Evolutionary conservation across 208 protist genomes (phyloP).

Genomic region (Trichomonas gallinae): DNA sequence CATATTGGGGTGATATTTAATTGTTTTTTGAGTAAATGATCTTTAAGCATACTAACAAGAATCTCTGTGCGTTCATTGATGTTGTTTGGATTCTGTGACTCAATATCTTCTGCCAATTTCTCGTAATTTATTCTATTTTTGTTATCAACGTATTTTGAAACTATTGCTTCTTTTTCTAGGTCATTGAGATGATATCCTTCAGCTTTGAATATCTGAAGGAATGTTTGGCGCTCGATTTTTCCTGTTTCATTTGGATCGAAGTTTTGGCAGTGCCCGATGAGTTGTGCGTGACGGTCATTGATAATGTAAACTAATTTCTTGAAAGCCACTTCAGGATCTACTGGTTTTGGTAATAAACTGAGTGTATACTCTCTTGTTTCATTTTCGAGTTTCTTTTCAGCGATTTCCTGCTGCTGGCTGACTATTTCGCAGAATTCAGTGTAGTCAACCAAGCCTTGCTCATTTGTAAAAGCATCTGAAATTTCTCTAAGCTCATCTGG

Average conservation of each 20-base stretch:
- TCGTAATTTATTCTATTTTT: neutral
- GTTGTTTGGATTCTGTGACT: neutral
- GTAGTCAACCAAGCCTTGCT: neutral
- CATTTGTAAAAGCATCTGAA: neutral
- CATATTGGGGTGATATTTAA: neutral
- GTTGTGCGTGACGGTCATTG: neutral
- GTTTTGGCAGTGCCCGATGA: neutral
- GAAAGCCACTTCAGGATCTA: neutral
- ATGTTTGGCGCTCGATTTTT: neutral
- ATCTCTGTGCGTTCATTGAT: neutral
- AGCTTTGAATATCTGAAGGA: neutral
- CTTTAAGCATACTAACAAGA: neutral
- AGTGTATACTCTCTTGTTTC: neutral
- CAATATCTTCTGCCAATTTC: neutral
- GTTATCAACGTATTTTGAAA: neutral
- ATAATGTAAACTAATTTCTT: neutral
- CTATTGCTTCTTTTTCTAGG: neutral
- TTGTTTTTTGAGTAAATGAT: neutral
- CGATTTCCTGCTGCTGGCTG: neutral
- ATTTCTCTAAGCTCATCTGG: neutral
- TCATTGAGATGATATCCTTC: neutral
- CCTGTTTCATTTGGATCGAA: neutral
- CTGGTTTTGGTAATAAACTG: neutral
- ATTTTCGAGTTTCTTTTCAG: neutral
- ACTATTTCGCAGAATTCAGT: neutral